Evolutionary conservation across 1,139 yeast species (phyloP), one percentile per base, ranked within the genome.

Genomic region (Lodderomyces parapsilosis): DNA sequence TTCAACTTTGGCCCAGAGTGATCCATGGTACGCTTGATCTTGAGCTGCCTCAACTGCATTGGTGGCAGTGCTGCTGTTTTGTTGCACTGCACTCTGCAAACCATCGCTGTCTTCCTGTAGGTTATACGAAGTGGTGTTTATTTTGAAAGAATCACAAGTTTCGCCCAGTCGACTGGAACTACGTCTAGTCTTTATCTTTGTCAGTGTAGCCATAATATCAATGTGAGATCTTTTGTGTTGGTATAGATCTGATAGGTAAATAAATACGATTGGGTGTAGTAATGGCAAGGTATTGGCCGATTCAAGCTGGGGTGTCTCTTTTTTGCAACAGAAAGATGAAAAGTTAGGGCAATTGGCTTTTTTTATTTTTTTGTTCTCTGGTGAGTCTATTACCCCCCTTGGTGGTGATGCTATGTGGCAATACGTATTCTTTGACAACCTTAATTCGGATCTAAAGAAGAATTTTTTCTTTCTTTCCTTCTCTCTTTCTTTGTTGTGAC

Each of bases 1-100:
- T 46, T 70, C 75, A 25, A 71, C 52, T 14, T 57, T 44, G 10
- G 71, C 70, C 36, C 62, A 52, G 23, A 59, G 52, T 19, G 71
- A 58, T 30, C 53, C 50, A 24, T 57, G 51, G 41, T 59, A 60
- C 33, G 46, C 31, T 17, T 42, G 46, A 17, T 50, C 49, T 18
- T 42, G 45, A 11, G 27, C 20, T 10, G 9, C n/a, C 14, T 18
- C 20, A 22, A 6, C 11, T 7, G 33, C n/a, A 5, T n/a, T 17
- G 17, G 20, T 15, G 24, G 6, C 13, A 11, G 14, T 15, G 14
- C 1, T 37, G 22, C 17, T 32, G 30, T 17, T 32, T 23, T 18
- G 19, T 13, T 18, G 13, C 4, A 13, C 17, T 30, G 14, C 23
- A 10, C 11, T 30, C 14, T 17, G 18, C 28, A 11, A 31, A 19